These are phyloP conservation scores for Nitzschia palea DNA, from an alignment of 108 stramenopile species.

Conservation along the genomic window DNA sequence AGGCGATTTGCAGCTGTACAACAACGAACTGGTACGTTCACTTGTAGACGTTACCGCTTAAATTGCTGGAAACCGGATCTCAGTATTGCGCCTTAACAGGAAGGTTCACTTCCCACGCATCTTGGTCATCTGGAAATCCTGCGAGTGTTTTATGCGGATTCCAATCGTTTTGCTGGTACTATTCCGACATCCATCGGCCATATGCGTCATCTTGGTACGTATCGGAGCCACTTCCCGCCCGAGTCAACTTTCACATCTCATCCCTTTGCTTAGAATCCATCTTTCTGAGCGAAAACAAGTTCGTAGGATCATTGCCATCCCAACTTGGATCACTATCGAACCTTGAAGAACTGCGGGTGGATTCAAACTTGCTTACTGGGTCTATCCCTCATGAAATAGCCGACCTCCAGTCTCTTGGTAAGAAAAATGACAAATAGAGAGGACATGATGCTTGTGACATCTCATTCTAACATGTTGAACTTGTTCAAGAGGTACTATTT, in stretches of 20 bases:
- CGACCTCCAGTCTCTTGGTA: constrained; percentile 3
- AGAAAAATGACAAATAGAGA: neutral
- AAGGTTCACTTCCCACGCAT: constrained; percentile 30
- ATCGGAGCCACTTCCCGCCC: no score
- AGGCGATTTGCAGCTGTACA: constrained; percentile 20
- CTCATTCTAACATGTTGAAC: neutral
- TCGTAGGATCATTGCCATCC: constrained; percentile 5
- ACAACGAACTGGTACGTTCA: constrained; percentile 21
- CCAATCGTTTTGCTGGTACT: constrained; percentile 25
- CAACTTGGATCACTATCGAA: neutral
- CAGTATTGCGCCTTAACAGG: no score
- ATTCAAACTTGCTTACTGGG: constrained; percentile 6
- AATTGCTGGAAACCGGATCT: no score
- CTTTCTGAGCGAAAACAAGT: constrained; percentile 7
- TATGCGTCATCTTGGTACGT: constrained; percentile 13
- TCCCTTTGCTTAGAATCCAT: constrained; percentile 7
- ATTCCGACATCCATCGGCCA: constrained; percentile 5
- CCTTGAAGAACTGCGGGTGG: neutral
- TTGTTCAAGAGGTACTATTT: constrained; percentile 2
- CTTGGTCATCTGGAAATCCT: constrained; percentile 15
- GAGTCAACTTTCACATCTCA: neutral
- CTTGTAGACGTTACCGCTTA: no score
- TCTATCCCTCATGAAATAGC: constrained; percentile 6
- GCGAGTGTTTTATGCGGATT: constrained; percentile 13
- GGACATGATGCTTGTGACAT: no score